Conservation (phyloP, 495 filamentous ascomycete species). For the Penicillium pancosmium region DNA sequence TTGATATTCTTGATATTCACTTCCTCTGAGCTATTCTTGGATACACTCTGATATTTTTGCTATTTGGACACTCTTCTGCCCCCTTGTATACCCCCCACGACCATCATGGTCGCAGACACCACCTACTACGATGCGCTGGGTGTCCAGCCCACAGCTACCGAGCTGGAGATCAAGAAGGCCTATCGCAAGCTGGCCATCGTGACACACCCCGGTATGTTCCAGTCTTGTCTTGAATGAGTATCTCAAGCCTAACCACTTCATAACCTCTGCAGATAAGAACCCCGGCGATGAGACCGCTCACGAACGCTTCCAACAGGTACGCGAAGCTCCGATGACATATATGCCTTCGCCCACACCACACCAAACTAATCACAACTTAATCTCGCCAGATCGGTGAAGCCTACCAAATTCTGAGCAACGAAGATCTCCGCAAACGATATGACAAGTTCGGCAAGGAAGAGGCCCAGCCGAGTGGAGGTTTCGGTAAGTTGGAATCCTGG, state of each 20-base stretch:
- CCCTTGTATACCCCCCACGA: background rate
- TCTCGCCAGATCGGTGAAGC: constrained; percentile 82
- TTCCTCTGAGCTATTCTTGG: background rate
- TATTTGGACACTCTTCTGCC: too few relatives aligned
- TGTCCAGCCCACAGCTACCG: constrained; percentile 84
- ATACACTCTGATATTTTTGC: background rate
- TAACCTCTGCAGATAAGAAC: constrained; percentile 77
- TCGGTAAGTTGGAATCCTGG: constrained; percentile 56
- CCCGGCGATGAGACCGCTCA: constrained; percentile 95
- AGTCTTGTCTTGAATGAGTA: background rate
- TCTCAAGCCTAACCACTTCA: too few relatives aligned
- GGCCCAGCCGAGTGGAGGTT: constrained; percentile 83
- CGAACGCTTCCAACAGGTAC: constrained; percentile 83
- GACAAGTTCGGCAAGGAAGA: constrained; percentile 96
- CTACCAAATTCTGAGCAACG: constrained; percentile 92
- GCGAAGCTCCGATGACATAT: constrained; percentile 11
- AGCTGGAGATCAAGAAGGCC: constrained; percentile 99
- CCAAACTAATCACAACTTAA: background rate
- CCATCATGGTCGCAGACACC: constrained; percentile 78
- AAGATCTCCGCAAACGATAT: constrained; percentile 84
- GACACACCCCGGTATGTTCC: constrained; percentile 62
- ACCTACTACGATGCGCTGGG: constrained; percentile 89
- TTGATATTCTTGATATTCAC: constrained; percentile 1
- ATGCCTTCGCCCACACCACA: too few relatives aligned
- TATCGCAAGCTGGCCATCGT: constrained; percentile 93